Evolutionary conservation across 441 rosid species (phyloP).

Genomic region (Capsella rubella): DNA sequence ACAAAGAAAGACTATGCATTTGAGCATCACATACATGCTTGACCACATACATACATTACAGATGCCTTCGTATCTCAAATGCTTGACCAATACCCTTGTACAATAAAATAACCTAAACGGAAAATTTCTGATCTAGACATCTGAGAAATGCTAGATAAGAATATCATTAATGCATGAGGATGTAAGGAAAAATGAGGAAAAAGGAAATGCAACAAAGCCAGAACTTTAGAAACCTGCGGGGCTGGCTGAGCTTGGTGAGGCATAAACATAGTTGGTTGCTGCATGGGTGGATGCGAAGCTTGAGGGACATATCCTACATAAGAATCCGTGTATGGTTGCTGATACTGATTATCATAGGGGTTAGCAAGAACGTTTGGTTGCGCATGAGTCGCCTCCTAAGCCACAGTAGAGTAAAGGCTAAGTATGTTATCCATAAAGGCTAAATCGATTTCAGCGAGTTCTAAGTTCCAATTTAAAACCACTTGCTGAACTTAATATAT

Average conservation of each 20-base stretch:
- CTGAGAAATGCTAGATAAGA: conserved; percentile 30
- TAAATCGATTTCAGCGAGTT: conserved; percentile 25
- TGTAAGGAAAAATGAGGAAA: conserved; percentile 14
- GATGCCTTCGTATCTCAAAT: conserved; percentile 18
- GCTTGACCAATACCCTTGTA: conserved; percentile 19
- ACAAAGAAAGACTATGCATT: conserved; percentile 17
- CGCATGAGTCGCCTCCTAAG: conserved; percentile 52
- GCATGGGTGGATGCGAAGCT: conserved; percentile 60
- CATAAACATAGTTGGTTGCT: conserved; percentile 55
- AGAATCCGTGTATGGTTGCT: conserved; percentile 54
- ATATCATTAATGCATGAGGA: conserved; percentile 21
- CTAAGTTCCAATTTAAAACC: conserved; percentile 16
- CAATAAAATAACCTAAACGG: conserved; percentile 15
- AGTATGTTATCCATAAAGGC: conserved; percentile 19
- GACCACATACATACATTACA: background rate
- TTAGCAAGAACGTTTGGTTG: conserved; percentile 55
- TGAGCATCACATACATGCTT: conserved; percentile 1
- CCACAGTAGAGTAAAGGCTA: conserved; percentile 38
- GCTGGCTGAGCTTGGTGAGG: conserved; percentile 70
- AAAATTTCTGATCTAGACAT: conserved; percentile 33
- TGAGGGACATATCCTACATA: conserved; percentile 63
- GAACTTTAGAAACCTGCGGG: conserved; percentile 62
- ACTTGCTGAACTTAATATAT: background rate
- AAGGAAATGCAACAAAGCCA: conserved; percentile 24
- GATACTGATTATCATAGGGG: conserved; percentile 70